Percentiles rank a stretch among this genome's conserved stretches.
Conservation (phyloP, 75 land plant genomes). For the Cupressus sempervirens region DNA sequence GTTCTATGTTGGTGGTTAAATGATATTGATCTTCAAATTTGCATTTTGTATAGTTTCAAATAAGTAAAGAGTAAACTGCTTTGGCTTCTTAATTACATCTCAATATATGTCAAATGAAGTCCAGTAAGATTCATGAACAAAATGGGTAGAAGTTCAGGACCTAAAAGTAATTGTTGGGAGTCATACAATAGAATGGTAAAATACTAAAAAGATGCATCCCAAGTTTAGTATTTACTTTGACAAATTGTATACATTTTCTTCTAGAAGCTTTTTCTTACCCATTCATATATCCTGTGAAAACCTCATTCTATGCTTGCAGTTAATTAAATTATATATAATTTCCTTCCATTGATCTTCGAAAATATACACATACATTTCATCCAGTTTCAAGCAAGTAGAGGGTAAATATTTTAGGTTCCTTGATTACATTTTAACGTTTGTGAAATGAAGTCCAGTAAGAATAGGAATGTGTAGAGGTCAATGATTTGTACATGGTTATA, state of each 20-base stretch:
- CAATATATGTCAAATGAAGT: background rate
- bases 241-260: no score
- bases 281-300: no score
- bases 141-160: background rate
- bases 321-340: background rate
- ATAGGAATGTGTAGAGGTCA: background rate
- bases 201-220: background rate
- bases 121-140: background rate
- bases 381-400: background rate
- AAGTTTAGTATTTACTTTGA: background rate
- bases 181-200: background rate
- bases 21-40: background rate
- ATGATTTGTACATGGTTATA: background rate
- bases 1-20: background rate
- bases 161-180: background rate
- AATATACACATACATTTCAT: background rate
- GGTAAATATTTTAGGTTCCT: background rate
- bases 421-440: no score
- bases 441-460: background rate
- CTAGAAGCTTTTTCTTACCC: no score
- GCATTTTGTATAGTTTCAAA: background rate
- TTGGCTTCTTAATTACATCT: background rate
- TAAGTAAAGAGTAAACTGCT: background rate
- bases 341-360: background rate
- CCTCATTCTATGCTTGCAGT: no score